Percentiles rank a stretch among this genome's conserved stretches.
These are phyloP conservation scores for Aspergillus affinis DNA, from an alignment of 495 filamentous ascomycete genomes.

Conservation along the genomic window DNA sequence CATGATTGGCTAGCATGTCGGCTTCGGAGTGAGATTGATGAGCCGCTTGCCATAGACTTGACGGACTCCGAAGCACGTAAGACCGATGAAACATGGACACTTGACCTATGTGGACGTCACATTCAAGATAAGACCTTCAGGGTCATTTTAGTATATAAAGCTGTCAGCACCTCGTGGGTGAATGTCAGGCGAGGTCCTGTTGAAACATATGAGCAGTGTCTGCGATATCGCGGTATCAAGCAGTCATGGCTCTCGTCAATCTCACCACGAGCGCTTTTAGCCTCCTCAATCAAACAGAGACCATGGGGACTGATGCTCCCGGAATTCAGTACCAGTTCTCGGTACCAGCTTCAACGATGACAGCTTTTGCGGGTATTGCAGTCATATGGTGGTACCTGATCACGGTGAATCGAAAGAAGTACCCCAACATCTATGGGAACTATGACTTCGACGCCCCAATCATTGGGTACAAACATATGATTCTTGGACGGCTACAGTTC, in stretches of 20 bases:
- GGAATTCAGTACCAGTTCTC: neutral
- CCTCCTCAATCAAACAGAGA: neutral
- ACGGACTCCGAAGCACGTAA: neutral
- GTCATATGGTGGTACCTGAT: constrained; percentile 3
- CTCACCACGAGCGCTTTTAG: neutral
- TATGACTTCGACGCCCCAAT: neutral
- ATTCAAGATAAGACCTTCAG: neutral
- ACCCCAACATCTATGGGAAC: constrained; percentile 4
- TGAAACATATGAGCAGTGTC: neutral
- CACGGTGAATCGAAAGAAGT: neutral
- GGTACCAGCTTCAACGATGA: neutral
- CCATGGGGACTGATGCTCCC: neutral
- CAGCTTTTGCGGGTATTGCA: neutral
- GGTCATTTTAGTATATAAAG: neutral
- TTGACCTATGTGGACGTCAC: neutral
- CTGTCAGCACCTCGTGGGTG: neutral
- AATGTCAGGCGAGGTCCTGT: neutral
- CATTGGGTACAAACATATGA: neutral
- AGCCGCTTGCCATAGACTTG: neutral
- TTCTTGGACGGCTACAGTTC: constrained; percentile 1
- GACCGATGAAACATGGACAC: neutral
- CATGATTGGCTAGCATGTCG: neutral
- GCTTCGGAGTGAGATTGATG: neutral
- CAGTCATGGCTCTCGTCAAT: neutral
- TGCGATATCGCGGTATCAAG: neutral